Evolutionary conservation across 1,139 yeast species (phyloP).

Genomic region (Suhomyces wounanorum): DNA sequence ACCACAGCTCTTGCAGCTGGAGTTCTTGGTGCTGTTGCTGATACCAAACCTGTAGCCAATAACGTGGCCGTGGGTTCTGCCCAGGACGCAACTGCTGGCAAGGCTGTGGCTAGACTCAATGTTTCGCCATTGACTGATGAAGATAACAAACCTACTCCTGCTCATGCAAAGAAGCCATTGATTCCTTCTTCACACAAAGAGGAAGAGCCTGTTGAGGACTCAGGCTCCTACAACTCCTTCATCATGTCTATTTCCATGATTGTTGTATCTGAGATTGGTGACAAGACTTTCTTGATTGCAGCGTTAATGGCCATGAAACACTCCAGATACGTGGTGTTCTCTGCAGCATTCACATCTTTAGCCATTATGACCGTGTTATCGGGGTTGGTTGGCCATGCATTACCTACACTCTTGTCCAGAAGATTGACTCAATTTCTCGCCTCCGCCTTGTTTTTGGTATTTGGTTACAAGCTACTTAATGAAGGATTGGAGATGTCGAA

Average conservation of each 20-base stretch:
- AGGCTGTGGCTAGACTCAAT: conserved; percentile 22
- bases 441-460: conserved; percentile 74
- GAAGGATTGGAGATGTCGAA: conserved; percentile 87
- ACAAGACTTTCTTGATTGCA: conserved; percentile 93
- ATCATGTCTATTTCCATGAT: conserved; percentile 82
- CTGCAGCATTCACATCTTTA: conserved; percentile 85
- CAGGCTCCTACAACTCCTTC: conserved; percentile 49
- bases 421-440: conserved; percentile 81
- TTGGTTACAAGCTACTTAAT: conserved; percentile 71
- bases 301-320: conserved; percentile 98
- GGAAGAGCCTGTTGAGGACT: conserved; percentile 16
- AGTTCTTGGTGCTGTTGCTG: conserved; percentile 5
- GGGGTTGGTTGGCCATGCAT: conserved; percentile 88
- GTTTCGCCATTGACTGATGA: conserved; percentile 29
- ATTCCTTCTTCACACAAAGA: conserved; percentile 13
- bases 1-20: conserved; percentile 6
- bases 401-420: conserved; percentile 82
- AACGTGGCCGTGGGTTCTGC: not conserved
- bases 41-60: not conserved
- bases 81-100: not conserved
- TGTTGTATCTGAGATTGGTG: conserved; percentile 91
- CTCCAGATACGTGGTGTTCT: conserved; percentile 76
- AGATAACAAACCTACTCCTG: conserved; percentile 36
- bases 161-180: conserved; percentile 27
- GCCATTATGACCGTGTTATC: conserved; percentile 89